Evolutionary conservation across 805 yeast genomes (phyloP), one percentile per base, ranked within the genome.

Genomic region (Babjeviella inositovora): DNA sequence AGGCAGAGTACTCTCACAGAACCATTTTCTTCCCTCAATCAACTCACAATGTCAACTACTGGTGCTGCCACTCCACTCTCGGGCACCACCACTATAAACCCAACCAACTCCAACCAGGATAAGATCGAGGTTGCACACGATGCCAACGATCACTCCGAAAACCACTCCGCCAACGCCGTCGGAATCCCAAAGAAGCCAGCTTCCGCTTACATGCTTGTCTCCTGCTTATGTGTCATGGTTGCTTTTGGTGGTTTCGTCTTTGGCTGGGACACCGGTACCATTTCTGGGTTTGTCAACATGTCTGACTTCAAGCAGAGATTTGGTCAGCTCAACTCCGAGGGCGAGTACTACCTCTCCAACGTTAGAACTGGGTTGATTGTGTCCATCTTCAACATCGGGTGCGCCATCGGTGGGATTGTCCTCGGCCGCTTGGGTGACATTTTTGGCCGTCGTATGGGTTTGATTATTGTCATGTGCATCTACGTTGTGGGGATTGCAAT

Each of bases 251-350:
- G 84, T 22, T 74, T 68, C 41, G 72, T 73, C 21, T 74, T 70
- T 38, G 84, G 84, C 29, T 73, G 73, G 62, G 84, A 73, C 53
- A 74, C 80, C 24, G 84, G 82, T 53, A 71, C 82, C 32, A 65
- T 72, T 45, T 70, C 77, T 19, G 81, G 81, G 33, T 68, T 73
- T 37, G 68, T 71, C 23, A 66, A 66, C 41, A 66, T 72, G 70
- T 35, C 53, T n/a, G 68, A 69, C 31, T 73, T 62, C 45, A 39
- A 48, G 24, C 27, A 32, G 11, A 50, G 71, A 35, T 70, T 71
- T 33, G 81, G 77, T 39, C 46, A 53, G 30, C 12, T 31, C 3
- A 32, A 50, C 27, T 23, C 41, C 5, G 38, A 39, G n/a, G 74
- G 73, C 28, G 45, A 37, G 3, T 37, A 42, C 32, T 40, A 43